phyloP scores from a whole-genome alignment of 1,284 basidiomycete genomes.

The Microbotryum lychnidis-dioicae region DNA sequence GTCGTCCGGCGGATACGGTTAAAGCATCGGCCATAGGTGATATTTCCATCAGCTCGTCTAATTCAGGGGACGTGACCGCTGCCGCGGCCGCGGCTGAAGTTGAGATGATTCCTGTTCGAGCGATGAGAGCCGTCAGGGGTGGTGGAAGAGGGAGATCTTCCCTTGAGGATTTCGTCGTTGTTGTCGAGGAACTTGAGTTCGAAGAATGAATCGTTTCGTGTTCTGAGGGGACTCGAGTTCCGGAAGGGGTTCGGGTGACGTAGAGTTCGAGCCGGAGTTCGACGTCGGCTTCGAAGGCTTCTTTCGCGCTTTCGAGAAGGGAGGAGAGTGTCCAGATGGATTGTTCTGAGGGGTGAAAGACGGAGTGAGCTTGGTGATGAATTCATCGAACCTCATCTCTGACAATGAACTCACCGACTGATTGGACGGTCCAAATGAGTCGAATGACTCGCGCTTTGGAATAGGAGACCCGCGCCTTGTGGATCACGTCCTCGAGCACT shows the following conservation, averaged over 20 bases:
- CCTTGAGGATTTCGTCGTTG: no score
- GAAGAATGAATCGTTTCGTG: no score
- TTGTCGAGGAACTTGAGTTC: no score
- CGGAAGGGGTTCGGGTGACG: constrained; percentile 10
- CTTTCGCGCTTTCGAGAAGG: constrained; percentile 18
- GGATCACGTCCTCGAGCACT: constrained; percentile 20
- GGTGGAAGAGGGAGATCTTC: neutral
- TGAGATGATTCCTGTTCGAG: constrained; percentile 6
- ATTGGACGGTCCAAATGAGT: constrained; percentile 23
- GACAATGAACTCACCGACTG: neutral
- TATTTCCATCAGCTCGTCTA: constrained; percentile 4
- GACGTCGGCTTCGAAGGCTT: constrained; percentile 21
- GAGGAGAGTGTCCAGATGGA: constrained; percentile 19
- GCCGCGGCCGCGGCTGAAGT: constrained; percentile 2
- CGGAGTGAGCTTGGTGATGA: no score
- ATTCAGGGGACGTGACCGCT: constrained; percentile 4
- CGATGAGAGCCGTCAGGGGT: constrained; percentile 12
- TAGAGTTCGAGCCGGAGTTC: constrained; percentile 21
- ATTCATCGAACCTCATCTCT: neutral
- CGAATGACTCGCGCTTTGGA: constrained; percentile 8
- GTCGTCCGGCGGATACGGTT: constrained; percentile 11
- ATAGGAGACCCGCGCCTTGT: constrained; percentile 14
- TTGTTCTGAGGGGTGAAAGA: constrained; percentile 5
- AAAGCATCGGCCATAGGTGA: constrained; percentile 20
- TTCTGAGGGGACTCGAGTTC: no score